Conservation (phyloP, 225 moss, liverwort and hornwort species). For the Marchantia polymorpha region DNA sequence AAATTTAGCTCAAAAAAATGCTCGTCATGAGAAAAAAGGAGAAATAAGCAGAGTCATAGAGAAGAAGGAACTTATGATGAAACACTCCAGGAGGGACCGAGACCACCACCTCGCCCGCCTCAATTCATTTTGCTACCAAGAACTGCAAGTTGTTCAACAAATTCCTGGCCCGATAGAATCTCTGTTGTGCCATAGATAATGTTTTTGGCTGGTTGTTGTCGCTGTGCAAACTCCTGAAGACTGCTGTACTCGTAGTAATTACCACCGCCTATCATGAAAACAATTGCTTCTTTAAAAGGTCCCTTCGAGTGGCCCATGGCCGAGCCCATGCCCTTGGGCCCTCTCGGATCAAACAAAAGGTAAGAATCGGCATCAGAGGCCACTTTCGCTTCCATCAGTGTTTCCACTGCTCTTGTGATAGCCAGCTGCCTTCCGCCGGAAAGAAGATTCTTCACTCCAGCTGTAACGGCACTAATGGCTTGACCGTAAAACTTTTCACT, state of each 20-base stretch:
- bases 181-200: slow-evolving; percentile 93
- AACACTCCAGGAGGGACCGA: slow-evolving; percentile 28
- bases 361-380: slow-evolving; percentile 88
- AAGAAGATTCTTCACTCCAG: slow-evolving; percentile 93
- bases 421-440: slow-evolving; percentile 90
- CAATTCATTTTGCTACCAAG: slow-evolving; percentile 89
- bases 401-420: slow-evolving; percentile 78
- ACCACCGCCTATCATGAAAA: slow-evolving; percentile 98
- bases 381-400: slow-evolving; percentile 89
- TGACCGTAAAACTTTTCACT: slow-evolving; percentile 86
- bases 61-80: slow-evolving; percentile 35
- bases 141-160: slow-evolving; percentile 83
- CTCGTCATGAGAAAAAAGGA: slow-evolving; percentile 1
- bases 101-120: slow-evolving; percentile 45
- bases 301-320: slow-evolving; percentile 73
- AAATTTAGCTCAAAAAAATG: slow-evolving; percentile 8
- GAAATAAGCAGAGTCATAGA: slow-evolving; percentile 6
- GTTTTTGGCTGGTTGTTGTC: slow-evolving; percentile 89
- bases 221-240: slow-evolving; percentile 89
- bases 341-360: slow-evolving; percentile 85
- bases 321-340: slow-evolving; percentile 69
- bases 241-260: slow-evolving; percentile 96
- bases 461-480: slow-evolving; percentile 85
- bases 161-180: slow-evolving; percentile 86
- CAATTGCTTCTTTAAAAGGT: slow-evolving; percentile 93